Evolutionary conservation across 805 yeast genomes (phyloP).

Genomic region (Hyphopichia homilentoma): DNA sequence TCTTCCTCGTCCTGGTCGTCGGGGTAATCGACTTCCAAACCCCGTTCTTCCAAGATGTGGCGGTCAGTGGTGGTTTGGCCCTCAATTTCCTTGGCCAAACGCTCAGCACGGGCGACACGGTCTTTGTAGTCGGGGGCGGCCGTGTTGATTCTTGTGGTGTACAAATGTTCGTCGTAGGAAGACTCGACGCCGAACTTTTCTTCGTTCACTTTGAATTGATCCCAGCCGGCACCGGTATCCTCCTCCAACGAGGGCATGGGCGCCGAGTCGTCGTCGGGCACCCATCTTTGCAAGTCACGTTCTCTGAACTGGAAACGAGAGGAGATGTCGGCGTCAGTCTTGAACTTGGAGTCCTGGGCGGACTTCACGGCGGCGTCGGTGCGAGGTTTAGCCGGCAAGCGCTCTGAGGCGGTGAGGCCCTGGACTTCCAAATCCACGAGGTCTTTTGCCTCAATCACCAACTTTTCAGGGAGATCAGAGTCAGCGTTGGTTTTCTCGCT

Average conservation of each 20-base stretch:
- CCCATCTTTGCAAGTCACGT: slow-evolving; percentile 82
- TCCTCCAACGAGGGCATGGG: slow-evolving; percentile 38
- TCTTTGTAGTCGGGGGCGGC: slow-evolving; percentile 69
- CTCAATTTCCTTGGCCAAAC: slow-evolving; percentile 81
- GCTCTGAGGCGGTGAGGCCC: slow-evolving; percentile 37
- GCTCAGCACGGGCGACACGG: slow-evolving; percentile 67
- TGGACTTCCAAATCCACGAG: slow-evolving; percentile 46
- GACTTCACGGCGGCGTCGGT: not conserved
- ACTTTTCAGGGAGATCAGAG: slow-evolving; percentile 35
- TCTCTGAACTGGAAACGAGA: slow-evolving; percentile 45
- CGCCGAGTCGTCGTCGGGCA: slow-evolving; percentile 50
- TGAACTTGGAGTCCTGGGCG: slow-evolving; percentile 38
- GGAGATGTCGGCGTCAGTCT: slow-evolving; percentile 84
- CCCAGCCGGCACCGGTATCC: slow-evolving; percentile 52
- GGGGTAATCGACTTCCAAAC: slow-evolving; percentile 62
- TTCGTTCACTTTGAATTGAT: slow-evolving; percentile 91
- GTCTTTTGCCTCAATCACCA: slow-evolving; percentile 49
- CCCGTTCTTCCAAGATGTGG: slow-evolving; percentile 92
- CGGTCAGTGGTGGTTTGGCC: slow-evolving; percentile 61
- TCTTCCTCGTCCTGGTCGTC: slow-evolving; percentile 94
- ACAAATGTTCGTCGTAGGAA: slow-evolving; percentile 77
- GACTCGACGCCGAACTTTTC: slow-evolving; percentile 85
- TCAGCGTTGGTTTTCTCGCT: slow-evolving; percentile 22
- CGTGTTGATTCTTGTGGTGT: slow-evolving; percentile 74
- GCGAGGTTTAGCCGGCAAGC: slow-evolving; percentile 9